Evolutionary conservation across 2,329 filamentous ascomycete genomes (phyloP).

Genomic region (Akanthomyces muscarius): DNA sequence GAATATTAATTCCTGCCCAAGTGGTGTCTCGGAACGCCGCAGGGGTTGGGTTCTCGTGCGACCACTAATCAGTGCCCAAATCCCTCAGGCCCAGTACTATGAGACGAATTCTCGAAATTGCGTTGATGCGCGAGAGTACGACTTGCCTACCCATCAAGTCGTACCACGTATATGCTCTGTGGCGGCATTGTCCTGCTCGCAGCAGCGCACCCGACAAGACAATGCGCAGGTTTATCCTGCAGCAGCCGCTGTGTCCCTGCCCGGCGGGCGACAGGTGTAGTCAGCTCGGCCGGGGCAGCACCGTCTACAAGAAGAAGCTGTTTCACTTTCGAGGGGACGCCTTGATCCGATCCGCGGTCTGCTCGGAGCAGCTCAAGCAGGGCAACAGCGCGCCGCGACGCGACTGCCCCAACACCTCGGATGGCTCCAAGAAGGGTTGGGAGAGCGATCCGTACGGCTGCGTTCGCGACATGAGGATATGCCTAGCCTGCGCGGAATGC

Average conservation of each 20-base stretch:
- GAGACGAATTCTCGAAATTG: neutral
- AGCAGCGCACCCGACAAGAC: neutral
- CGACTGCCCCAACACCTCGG: constrained; percentile 6
- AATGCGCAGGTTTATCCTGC: neutral
- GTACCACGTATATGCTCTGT: too few relatives aligned
- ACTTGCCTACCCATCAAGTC: too few relatives aligned
- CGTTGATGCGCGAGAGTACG: too few relatives aligned
- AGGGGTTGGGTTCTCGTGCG: neutral
- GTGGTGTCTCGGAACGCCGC: neutral
- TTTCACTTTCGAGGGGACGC: neutral
- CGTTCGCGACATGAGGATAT: neutral
- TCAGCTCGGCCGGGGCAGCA: neutral
- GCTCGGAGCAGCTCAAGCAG: neutral
- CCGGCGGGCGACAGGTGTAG: neutral
- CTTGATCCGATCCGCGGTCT: neutral
- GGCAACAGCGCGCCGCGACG: constrained; percentile 2
- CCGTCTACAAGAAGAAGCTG: constrained; percentile 5
- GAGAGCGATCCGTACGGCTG: neutral
- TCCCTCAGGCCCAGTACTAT: neutral
- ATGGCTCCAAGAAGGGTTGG: neutral
- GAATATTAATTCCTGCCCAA: neutral
- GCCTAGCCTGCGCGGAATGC: neutral
- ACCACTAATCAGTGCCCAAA: neutral
- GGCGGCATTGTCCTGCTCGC: too few relatives aligned
- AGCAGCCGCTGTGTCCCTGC: constrained; percentile 3